Evolutionary conservation across 2,329 filamentous ascomycete genomes (phyloP).

Genomic region (Cladosporium sp.): DNA sequence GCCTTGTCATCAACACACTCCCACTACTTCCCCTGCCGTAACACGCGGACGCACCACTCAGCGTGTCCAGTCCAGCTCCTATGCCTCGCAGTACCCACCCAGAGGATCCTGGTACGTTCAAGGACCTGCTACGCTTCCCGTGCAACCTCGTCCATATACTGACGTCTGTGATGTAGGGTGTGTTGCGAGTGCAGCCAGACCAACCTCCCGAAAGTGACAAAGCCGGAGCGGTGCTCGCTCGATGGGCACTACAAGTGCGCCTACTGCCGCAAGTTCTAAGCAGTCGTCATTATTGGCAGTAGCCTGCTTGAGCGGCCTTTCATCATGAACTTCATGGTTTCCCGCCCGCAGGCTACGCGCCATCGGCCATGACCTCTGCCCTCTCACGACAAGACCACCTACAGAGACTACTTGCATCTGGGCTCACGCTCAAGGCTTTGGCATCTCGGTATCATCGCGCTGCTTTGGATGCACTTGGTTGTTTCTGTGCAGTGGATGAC

Average conservation of each 20-base stretch:
- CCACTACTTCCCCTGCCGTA: background rate
- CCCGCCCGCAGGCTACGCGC: too few relatives aligned
- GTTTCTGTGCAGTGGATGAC: too few relatives aligned
- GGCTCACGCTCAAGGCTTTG: background rate
- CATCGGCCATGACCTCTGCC: too few relatives aligned
- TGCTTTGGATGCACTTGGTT: background rate
- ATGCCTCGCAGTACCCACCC: background rate
- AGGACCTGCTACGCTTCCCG: too few relatives aligned
- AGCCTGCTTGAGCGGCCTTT: too few relatives aligned
- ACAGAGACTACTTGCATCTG: too few relatives aligned
- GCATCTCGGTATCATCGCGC: background rate
- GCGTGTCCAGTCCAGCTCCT: background rate
- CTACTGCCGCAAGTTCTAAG: background rate
- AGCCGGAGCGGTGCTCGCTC: background rate
- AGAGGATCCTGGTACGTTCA: background rate
- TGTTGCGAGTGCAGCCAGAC: conserved; percentile 8
- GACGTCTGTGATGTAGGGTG: background rate
- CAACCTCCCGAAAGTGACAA: background rate
- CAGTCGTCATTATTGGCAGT: too few relatives aligned
- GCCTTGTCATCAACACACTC: background rate
- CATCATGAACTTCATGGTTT: too few relatives aligned
- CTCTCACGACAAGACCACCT: too few relatives aligned
- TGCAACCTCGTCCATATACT: background rate
- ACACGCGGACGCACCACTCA: background rate
- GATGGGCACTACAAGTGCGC: conserved; percentile 5